Base-by-base conservation (phyloP, 371 early-diverging fungal species). In the Nematocida sp. region DNA sequence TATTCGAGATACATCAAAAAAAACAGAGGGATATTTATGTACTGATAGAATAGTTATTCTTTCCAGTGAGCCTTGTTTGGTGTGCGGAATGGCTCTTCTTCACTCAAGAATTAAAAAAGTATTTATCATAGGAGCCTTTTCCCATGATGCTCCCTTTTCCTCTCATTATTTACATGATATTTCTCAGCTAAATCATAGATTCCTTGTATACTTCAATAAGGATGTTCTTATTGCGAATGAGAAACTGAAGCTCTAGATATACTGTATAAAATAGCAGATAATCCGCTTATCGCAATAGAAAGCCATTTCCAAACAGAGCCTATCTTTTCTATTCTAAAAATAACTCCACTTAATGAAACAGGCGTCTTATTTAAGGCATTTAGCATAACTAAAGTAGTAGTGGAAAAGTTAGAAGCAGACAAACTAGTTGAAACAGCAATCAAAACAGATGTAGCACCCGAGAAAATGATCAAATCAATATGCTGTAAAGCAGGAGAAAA, bases 361-460 rank as follows among this genome's bases (percentile, higher is more conserved):
- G 96, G 92, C 28, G 95, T 86, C 82, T 98, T 97, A 85, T 98
- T 98, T 38, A 96, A 86, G 0, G 97, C 93, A 20, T 96, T 97
- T n/a, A 93, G 90, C 95, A 98, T 95, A 51, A 90, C 83, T 82
- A 93, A 91, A 0, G 96, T 94, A 2, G 99, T 98, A 1, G 95
- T 92, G 0, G 88, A 88, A 11, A 95, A 92, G 2, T 90, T 89
- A 59, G 94, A 89, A 26, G 97, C 88, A 81, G 93, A 91, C 94
- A 93, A 94, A 0, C 92, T 89, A 57, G 91, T 90, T 50, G 78
- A 33, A 39, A 79, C 79, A 26, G 91, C 88, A 82, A 94, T 95
- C 54, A 88, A 88, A 83, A 94, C 93, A 5, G 92, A 90, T 5
- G 89, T 87, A n/a, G 90, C 81, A 36, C 92, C 89, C 30, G 91